phyloP scores from a whole-genome alignment of 2,329 filamentous ascomycete species.

The Xylaria digitata region DNA sequence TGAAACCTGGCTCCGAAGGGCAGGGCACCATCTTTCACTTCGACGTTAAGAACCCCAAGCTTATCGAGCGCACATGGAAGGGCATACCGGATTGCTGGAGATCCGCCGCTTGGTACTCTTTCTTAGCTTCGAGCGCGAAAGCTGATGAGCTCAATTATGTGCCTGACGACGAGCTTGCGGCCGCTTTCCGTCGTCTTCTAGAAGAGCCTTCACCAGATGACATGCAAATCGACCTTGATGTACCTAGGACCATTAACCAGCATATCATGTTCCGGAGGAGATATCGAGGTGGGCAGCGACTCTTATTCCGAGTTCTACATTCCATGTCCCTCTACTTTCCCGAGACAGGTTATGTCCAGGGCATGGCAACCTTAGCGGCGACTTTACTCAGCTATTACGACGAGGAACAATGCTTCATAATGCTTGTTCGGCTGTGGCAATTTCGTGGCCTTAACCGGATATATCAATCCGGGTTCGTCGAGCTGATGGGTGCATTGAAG shows the following conservation, averaged over 20 bases:
- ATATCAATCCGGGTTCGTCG: conserved; percentile 85
- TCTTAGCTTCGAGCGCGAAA: conserved; percentile 81
- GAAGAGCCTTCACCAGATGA: conserved; percentile 84
- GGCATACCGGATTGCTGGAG: conserved; percentile 98
- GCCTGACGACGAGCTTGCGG: conserved; percentile 77
- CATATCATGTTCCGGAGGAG: conserved; percentile 97
- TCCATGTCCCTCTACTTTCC: conserved; percentile 91
- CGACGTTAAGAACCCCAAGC: conserved; percentile 82
- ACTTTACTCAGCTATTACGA: conserved; percentile 97
- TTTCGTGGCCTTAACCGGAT: conserved; percentile 85
- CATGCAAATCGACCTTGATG: conserved; percentile 96
- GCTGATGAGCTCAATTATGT: conserved; percentile 67
- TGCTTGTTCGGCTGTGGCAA: conserved; percentile 95
- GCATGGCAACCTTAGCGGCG: conserved; percentile 93
- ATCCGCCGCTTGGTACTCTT: conserved; percentile 92
- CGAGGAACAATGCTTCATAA: conserved; percentile 92
- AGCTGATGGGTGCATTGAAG: conserved; percentile 84
- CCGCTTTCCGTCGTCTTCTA: conserved; percentile 78
- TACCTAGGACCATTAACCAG: conserved; percentile 91
- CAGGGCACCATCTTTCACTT: conserved; percentile 79
- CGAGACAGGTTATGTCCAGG: conserved; percentile 94
- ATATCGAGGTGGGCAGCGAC: conserved; percentile 90
- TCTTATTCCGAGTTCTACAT: conserved; percentile 93
- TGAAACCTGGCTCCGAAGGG: conserved; percentile 62
- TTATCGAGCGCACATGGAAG: conserved; percentile 95